These are phyloP conservation scores for Chaetomium strumarium DNA, from an alignment of 2,329 filamentous ascomycete genomes.

Conservation along the genomic window DNA sequence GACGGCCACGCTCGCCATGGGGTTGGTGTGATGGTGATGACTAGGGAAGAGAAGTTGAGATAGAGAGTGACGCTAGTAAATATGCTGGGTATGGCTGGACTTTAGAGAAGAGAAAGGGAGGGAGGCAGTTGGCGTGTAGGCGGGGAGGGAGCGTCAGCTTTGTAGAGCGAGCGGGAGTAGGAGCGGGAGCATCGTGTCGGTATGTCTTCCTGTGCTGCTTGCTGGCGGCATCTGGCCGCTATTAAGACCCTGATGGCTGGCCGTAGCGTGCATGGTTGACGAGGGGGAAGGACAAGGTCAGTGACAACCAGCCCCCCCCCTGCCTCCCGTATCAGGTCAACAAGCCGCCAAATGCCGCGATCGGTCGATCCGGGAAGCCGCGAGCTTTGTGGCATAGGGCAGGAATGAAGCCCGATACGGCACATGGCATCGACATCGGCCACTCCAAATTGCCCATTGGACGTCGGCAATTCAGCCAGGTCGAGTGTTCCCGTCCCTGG, in stretches of 20 bases:
- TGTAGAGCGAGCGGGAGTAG: constrained; percentile 9
- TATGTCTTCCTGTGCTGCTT: constrained; percentile 1
- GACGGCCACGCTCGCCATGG: constrained; percentile 21
- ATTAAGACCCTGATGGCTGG: constrained; percentile 16
- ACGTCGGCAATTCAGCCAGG: constrained; percentile 8
- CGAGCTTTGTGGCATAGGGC: constrained; percentile 18
- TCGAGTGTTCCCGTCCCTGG: constrained; percentile 17
- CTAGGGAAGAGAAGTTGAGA: background rate
- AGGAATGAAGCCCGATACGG: constrained; percentile 21
- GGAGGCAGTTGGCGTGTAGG: background rate
- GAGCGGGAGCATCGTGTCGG: constrained; percentile 8
- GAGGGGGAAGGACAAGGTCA: constrained; percentile 10
- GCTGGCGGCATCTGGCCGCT: constrained; percentile 14
- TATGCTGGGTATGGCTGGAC: background rate
- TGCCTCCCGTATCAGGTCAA: constrained; percentile 19
- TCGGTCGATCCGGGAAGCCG: constrained; percentile 17
- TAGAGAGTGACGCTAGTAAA: background rate
- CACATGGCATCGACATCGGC: constrained; percentile 13
- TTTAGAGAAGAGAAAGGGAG: constrained; percentile 2
- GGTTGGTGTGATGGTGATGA: constrained; percentile 8
- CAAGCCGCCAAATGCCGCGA: constrained; percentile 17
- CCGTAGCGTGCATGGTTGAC: constrained; percentile 14
- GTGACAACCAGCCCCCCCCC: constrained; percentile 1
- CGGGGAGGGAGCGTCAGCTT: constrained; percentile 7
- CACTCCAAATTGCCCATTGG: constrained; percentile 17